Evolutionary conservation across 139 green algal species (phyloP).

Genomic region (Spirogloea muscicola): DNA sequence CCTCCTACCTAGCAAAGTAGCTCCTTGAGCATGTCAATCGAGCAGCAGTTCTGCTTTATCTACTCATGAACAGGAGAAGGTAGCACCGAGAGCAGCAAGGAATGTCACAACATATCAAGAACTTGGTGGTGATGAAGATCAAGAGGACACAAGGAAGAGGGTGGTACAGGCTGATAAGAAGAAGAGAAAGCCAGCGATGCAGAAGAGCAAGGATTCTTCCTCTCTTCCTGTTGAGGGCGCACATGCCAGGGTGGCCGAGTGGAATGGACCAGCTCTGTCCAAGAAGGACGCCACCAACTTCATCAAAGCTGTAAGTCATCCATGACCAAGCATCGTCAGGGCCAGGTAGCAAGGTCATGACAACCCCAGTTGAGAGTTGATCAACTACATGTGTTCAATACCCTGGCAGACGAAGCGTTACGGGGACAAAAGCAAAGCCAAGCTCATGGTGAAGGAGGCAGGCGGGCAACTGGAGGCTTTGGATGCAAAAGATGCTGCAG

Average conservation of each 20-base stretch:
- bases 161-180: not conserved
- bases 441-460: constrained; percentile 32
- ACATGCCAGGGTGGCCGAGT: constrained; percentile 8
- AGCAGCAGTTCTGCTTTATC: too few relatives aligned
- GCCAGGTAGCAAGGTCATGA: too few relatives aligned
- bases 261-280: constrained; percentile 14
- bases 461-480: constrained; percentile 24
- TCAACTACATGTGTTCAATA: not conserved
- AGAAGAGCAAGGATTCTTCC: too few relatives aligned
- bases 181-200: not conserved
- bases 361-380: not conserved
- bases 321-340: too few relatives aligned
- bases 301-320: constrained; percentile 42
- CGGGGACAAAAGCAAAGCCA: constrained; percentile 32
- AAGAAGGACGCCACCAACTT: constrained; percentile 46
- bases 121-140: too few relatives aligned
- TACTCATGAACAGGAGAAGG: too few relatives aligned
- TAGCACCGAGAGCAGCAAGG: too few relatives aligned
- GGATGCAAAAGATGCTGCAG: not conserved
- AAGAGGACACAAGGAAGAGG: too few relatives aligned
- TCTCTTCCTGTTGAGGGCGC: constrained; percentile 14
- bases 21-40: too few relatives aligned
- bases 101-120: too few relatives aligned
- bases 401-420: constrained; percentile 30
- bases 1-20: too few relatives aligned